Conservation (phyloP, 73 alveolate genomes). For the Paramecium tetraurelia region DNA sequence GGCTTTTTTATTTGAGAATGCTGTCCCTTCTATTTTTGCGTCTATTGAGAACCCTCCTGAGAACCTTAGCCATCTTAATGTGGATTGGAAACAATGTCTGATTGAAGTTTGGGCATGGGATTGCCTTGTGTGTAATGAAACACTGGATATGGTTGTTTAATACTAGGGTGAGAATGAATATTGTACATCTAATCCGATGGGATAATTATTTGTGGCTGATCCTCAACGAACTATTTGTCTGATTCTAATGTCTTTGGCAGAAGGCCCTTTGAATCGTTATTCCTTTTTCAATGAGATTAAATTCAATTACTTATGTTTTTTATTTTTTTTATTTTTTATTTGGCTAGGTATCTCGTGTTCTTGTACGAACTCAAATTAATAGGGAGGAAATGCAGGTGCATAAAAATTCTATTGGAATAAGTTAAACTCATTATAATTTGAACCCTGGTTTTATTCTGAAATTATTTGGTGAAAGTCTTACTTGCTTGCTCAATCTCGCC, state of each 20-base stretch:
- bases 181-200: not conserved
- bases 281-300: not conserved
- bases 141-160: conserved; percentile 7
- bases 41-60: conserved; percentile 13
- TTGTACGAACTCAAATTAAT: not conserved
- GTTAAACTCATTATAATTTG: not conserved
- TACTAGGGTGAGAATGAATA: not conserved
- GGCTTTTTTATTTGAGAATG: conserved; percentile 29
- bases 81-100: conserved; percentile 19
- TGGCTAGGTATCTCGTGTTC: not conserved
- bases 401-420: not conserved
- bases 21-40: conserved; percentile 11
- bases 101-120: conserved; percentile 13
- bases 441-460: not conserved
- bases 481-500: not conserved
- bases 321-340: not conserved
- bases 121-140: not conserved
- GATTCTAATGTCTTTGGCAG: conserved; percentile 41
- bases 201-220: not conserved
- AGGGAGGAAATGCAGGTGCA: not conserved
- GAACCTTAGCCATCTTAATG: conserved; percentile 24
- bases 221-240: not conserved
- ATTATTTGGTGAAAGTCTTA: not conserved
- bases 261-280: not conserved
- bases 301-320: not conserved